Conservation (phyloP, 805 yeast species). For the Sporopachydermia lactativora region DNA sequence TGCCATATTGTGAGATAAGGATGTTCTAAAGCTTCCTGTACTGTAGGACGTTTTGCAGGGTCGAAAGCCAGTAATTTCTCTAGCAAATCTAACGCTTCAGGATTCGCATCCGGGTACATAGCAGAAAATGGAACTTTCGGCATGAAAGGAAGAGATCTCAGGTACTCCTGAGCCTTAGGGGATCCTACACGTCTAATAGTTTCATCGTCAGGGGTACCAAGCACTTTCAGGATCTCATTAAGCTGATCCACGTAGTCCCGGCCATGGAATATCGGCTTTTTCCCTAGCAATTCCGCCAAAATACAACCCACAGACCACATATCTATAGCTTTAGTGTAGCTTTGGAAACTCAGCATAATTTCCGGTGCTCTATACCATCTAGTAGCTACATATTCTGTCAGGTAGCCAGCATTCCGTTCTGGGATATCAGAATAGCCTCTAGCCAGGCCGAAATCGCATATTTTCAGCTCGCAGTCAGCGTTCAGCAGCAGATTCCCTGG, state of each 20-base stretch:
- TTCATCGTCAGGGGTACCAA: constrained; percentile 85
- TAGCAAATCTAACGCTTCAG: constrained; percentile 70
- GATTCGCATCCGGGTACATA: constrained; percentile 76
- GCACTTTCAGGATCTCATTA: constrained; percentile 68
- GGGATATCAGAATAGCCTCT: constrained; percentile 78
- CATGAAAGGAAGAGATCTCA: constrained; percentile 73
- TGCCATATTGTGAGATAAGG: constrained; percentile 87
- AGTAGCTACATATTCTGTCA: constrained; percentile 96
- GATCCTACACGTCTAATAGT: constrained; percentile 64
- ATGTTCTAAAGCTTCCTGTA: constrained; percentile 77
- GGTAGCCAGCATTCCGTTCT: constrained; percentile 78
- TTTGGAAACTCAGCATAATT: constrained; percentile 87
- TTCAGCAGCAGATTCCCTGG: constrained; percentile 89
- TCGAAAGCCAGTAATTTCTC: constrained; percentile 75
- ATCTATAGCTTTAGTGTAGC: constrained; percentile 92
- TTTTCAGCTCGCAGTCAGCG: constrained; percentile 92
- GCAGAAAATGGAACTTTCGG: constrained; percentile 58
- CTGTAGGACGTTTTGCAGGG: constrained; percentile 73
- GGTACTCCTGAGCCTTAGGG: constrained; percentile 82
- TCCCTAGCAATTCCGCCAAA: constrained; percentile 83
- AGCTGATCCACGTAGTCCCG: constrained; percentile 93
- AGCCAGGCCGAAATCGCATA: constrained; percentile 94
- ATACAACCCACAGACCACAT: constrained; percentile 98
- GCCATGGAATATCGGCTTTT: constrained; percentile 86
- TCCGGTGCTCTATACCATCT: constrained; percentile 99